phyloP scores from a whole-genome alignment of 1,139 yeast genomes.

The Pichia sp. region DNA sequence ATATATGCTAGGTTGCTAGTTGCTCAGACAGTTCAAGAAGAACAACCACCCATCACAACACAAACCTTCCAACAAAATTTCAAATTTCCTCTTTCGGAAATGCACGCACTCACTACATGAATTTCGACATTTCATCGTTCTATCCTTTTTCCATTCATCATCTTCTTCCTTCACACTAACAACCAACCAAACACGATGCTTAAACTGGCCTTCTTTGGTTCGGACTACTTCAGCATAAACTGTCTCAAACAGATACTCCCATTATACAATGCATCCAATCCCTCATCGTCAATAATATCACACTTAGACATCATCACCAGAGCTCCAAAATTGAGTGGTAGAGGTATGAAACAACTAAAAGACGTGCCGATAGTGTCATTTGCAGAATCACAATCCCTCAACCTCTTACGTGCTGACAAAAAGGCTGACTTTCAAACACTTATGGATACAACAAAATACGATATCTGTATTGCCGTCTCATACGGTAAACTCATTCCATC shows the following conservation, averaged over 20 bases:
- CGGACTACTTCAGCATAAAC: conserved; percentile 69
- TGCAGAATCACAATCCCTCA: conserved; percentile 37
- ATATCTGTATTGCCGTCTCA: conserved; percentile 84
- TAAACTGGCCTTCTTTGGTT: conserved; percentile 60
- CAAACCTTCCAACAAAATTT: not conserved
- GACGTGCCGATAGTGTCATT: conserved; percentile 57
- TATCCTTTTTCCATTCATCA: not conserved
- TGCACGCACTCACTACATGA: not conserved
- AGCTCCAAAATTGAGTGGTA: conserved; percentile 68
- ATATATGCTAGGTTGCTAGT: not conserved
- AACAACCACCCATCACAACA: no score
- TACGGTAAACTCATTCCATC: conserved; percentile 81
- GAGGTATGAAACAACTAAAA: conserved; percentile 46
- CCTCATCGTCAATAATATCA: conserved; percentile 32
- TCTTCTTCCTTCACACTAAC: not conserved
- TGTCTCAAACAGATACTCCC: conserved; percentile 49
- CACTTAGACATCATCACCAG: conserved; percentile 65
- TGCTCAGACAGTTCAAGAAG: no score
- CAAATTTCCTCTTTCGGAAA: conserved; percentile 1
- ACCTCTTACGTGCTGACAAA: conserved; percentile 59
- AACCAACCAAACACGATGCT: conserved; percentile 4
- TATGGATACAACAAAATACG: conserved; percentile 36
- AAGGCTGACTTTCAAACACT: conserved; percentile 46
- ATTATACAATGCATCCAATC: conserved; percentile 26
- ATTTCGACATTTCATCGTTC: not conserved